Percentiles rank a stretch among this genome's conserved stretches.
Evolutionary conservation across 2,329 filamentous ascomycete species (phyloP).

Genomic region (Talaromyces sp.): DNA sequence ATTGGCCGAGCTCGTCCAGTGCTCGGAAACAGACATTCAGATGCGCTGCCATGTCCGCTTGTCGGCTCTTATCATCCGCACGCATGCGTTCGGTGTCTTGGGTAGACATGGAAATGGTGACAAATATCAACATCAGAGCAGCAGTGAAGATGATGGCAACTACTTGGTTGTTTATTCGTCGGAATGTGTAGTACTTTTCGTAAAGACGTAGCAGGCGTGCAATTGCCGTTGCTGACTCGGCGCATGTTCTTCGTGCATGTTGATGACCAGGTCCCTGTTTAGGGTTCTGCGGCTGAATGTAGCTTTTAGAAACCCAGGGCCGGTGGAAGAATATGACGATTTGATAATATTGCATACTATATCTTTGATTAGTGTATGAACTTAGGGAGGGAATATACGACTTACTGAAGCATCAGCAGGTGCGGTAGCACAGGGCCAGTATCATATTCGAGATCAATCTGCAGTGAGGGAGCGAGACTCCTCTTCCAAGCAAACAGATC

Average conservation of each 20-base stretch:
- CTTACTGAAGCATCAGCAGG: constrained; percentile 44
- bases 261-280: constrained; percentile 45
- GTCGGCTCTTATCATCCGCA: constrained; percentile 21
- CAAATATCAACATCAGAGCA: constrained; percentile 42
- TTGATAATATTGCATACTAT: constrained; percentile 46
- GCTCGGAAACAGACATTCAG: constrained; percentile 45
- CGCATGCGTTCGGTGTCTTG: constrained; percentile 25
- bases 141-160: constrained; percentile 48
- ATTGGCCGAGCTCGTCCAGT: constrained; percentile 42
- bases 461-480: constrained; percentile 38
- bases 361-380: constrained; percentile 3
- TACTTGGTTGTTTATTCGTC: constrained; percentile 45
- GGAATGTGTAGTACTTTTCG: constrained; percentile 44
- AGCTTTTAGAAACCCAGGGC: constrained; percentile 46
- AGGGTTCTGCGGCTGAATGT: constrained; percentile 43
- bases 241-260: constrained; percentile 46
- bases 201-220: constrained; percentile 44
- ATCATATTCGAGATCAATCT: constrained; percentile 38
- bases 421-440: constrained; percentile 38
- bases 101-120: constrained; percentile 37
- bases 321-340: constrained; percentile 47
- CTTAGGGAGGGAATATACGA: background rate
- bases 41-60: constrained; percentile 33
- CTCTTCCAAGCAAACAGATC: constrained; percentile 44
- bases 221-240: constrained; percentile 42